A percentile compares a stretch with the other conserved stretches of the same genome.
These are phyloP conservation scores for Stephania japonica DNA, from an alignment of 164 flowering plant genomes.

Conservation along the genomic window DNA sequence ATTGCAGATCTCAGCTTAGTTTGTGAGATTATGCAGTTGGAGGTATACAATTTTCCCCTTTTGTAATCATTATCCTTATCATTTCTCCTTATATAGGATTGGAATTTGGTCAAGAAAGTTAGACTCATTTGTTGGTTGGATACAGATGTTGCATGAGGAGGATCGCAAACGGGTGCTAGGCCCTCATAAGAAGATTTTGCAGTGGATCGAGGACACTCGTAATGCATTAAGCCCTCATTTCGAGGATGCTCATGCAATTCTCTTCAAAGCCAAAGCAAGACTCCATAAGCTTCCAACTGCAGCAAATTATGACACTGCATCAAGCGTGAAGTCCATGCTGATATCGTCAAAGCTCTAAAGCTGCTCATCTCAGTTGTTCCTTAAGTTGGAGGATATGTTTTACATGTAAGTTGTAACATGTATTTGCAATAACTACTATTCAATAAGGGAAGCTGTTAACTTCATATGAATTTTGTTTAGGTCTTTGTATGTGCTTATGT, in stretches of 20 bases:
- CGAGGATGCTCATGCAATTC: constrained; percentile 55
- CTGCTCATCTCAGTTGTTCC: neutral
- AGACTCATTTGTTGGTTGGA: neutral
- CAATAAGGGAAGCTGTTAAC: too few relatives aligned
- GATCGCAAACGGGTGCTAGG: constrained; percentile 51
- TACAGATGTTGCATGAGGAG: constrained; percentile 52
- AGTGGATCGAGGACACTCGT: constrained; percentile 72
- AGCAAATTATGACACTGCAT: constrained; percentile 12
- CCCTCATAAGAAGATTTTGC: constrained; percentile 62
- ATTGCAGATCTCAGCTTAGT: constrained; percentile 89
- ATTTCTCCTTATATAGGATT: neutral
- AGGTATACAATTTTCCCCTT: constrained; percentile 34
- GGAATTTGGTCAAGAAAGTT: neutral
- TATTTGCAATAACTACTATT: too few relatives aligned
- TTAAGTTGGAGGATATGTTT: neutral
- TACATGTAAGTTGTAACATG: neutral
- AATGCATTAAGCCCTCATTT: constrained; percentile 74
- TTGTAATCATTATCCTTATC: neutral
- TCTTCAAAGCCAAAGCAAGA: constrained; percentile 40
- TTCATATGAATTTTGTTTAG: neutral
- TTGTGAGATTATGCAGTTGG: constrained; percentile 84
- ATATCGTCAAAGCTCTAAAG: constrained; percentile 33
- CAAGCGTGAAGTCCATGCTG: constrained; percentile 15
- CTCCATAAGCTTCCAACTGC: constrained; percentile 21
- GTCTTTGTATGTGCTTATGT: neutral